Percentiles rank a stretch among this genome's conserved stretches.
phyloP scores from a whole-genome alignment of 2,329 filamentous ascomycete species.

The Chrysoporthe austroafricana region DNA sequence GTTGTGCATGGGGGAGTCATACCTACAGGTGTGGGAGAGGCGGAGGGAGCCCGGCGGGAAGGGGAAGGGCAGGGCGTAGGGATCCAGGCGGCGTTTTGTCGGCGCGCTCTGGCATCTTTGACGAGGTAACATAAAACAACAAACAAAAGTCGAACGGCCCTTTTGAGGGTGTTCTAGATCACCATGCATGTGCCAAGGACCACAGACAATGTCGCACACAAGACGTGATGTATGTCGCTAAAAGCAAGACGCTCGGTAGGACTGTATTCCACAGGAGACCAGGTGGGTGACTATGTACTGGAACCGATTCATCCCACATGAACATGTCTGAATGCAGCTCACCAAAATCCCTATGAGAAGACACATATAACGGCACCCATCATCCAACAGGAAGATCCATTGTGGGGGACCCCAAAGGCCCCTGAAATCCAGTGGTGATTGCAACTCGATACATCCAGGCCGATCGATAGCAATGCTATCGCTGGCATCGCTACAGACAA shows the following conservation, averaged over 20 bases:
- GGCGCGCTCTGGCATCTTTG: neutral
- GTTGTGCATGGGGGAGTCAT: constrained; percentile 89
- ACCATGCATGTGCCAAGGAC: no score
- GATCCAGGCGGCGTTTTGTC: neutral
- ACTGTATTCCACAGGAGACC: no score
- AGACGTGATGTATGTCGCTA: no score
- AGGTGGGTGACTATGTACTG: no score
- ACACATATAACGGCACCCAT: neutral
- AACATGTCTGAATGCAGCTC: no score
- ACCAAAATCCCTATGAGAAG: no score
- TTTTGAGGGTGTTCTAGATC: neutral
- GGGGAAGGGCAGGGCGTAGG: constrained; percentile 40
- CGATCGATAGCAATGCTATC: constrained; percentile 3
- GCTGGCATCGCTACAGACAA: neutral
- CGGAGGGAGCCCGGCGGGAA: constrained; percentile 57
- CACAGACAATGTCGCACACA: no score
- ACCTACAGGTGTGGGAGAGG: constrained; percentile 95
- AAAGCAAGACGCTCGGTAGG: no score
- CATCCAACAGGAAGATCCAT: no score
- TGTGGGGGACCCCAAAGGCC: neutral
- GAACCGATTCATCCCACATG: no score
- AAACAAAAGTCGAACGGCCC: neutral
- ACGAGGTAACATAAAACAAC: neutral
- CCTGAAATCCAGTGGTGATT: neutral
- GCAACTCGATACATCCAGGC: neutral